These are phyloP conservation scores for Xylaria sp. DNA, from an alignment of 2,329 filamentous ascomycete species.

Conservation along the genomic window DNA sequence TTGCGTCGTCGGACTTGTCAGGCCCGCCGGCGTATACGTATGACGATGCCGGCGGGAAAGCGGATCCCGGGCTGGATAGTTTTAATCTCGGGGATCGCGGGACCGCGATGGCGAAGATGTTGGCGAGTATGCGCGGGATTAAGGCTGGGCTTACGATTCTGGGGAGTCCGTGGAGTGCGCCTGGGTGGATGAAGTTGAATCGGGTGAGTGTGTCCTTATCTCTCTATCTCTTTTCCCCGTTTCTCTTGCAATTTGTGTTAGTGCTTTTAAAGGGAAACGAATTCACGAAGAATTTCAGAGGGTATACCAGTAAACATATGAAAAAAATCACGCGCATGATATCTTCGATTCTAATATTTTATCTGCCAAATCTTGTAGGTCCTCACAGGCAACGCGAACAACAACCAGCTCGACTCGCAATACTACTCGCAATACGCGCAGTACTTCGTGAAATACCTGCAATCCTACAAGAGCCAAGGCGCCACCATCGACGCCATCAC, in stretches of 20 bases:
- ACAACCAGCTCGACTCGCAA: conserved; percentile 46
- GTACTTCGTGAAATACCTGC: conserved; percentile 50
- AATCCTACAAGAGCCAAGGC: conserved; percentile 46
- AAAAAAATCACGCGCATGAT: no score
- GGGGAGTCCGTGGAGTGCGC: conserved; percentile 48
- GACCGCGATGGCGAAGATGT: conserved; percentile 46
- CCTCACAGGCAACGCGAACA: conserved; percentile 44
- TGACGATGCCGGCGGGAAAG: conserved; percentile 43
- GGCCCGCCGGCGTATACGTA: conserved; percentile 48
- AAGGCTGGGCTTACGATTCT: conserved; percentile 46
- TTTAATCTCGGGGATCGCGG: conserved; percentile 49
- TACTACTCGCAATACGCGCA: conserved; percentile 45
- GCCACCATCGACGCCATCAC: conserved; percentile 49
- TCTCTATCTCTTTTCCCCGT: no score
- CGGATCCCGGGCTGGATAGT: conserved; percentile 38
- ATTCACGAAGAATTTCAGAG: neutral
- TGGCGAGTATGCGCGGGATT: conserved; percentile 45
- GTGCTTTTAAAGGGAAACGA: no score
- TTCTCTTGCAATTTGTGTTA: no score
- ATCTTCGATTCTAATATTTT: neutral
- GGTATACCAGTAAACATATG: neutral
- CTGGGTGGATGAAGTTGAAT: conserved; percentile 51
- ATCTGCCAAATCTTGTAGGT: conserved; percentile 26
- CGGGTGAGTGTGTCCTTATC: conserved; percentile 26
- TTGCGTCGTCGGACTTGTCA: conserved; percentile 49